phyloP scores from a whole-genome alignment of 2,329 filamentous ascomycete species.

The Stagonosporopsis rhizophila region DNA sequence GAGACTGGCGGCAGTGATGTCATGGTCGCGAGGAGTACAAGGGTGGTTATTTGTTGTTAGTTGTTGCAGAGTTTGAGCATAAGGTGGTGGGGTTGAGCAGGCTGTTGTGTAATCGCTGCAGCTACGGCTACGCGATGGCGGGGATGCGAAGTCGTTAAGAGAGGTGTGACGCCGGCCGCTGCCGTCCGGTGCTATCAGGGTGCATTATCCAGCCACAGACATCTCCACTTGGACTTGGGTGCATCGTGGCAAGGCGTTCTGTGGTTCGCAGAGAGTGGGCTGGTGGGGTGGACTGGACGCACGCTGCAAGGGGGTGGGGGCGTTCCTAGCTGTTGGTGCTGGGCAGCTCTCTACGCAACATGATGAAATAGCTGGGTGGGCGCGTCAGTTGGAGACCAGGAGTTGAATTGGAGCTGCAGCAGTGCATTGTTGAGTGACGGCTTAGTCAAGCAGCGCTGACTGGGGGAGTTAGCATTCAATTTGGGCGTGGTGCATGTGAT shows the following conservation, averaged over 20 bases:
- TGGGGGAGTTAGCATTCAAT: background rate
- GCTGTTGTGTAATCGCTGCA: background rate
- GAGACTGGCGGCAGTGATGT: slow-evolving; percentile 64
- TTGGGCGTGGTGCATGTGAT: slow-evolving; percentile 1
- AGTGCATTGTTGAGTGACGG: background rate
- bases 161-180: slow-evolving; percentile 31
- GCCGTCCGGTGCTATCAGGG: slow-evolving; percentile 28
- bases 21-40: slow-evolving; percentile 24
- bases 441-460: background rate
- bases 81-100: slow-evolving; percentile 6
- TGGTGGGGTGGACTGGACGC: slow-evolving; percentile 20
- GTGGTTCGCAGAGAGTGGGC: slow-evolving; percentile 10
- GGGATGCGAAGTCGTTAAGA: slow-evolving; percentile 7
- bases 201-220: no score
- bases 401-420: background rate
- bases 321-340: background rate
- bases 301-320: slow-evolving; percentile 35
- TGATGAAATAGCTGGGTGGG: background rate
- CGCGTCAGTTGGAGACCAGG: background rate
- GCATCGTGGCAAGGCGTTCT: slow-evolving; percentile 1
- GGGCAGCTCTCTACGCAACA: background rate
- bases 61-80: slow-evolving; percentile 5
- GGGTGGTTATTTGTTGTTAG: slow-evolving; percentile 9
- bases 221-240: slow-evolving; percentile 1
- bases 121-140: slow-evolving; percentile 5